Conservation (phyloP, 352 stramenopile species). For the Pythium phragmitis region DNA sequence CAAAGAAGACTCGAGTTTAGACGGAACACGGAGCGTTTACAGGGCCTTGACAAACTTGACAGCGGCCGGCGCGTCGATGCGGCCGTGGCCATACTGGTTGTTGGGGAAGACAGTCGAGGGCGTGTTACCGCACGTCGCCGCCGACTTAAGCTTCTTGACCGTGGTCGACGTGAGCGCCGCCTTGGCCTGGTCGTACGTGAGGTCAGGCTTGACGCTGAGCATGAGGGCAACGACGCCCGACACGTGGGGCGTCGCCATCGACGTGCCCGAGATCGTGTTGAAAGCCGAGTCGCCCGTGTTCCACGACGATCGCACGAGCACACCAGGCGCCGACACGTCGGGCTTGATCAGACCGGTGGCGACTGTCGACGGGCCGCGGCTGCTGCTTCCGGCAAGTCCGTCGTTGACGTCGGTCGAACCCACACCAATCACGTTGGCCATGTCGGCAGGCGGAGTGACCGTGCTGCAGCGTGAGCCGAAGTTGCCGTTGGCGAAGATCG, state of each 20-base stretch:
- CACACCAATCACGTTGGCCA: slow-evolving; percentile 27
- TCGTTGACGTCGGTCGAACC: slow-evolving; percentile 18
- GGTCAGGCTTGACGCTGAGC: slow-evolving; percentile 20
- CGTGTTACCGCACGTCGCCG: slow-evolving; percentile 27
- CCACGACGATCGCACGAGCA: slow-evolving; percentile 12
- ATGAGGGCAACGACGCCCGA: slow-evolving; percentile 28
- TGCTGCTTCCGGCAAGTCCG: background rate
- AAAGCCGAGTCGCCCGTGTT: slow-evolving; percentile 17
- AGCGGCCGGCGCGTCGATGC: slow-evolving; percentile 25
- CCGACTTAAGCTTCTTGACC: background rate
- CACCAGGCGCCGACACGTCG: slow-evolving; percentile 23
- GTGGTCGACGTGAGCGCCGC: slow-evolving; percentile 9
- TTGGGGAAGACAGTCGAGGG: slow-evolving; percentile 25
- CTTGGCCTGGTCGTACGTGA: slow-evolving; percentile 20
- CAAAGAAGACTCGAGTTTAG: no score
- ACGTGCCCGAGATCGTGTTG: slow-evolving; percentile 25
- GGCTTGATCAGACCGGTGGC: slow-evolving; percentile 25
- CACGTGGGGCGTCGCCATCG: slow-evolving; percentile 34
- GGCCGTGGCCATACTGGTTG: slow-evolving; percentile 34
- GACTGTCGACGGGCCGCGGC: slow-evolving; percentile 10
- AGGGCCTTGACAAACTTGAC: background rate
- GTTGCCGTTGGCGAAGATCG: slow-evolving; percentile 30
- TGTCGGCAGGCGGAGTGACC: slow-evolving; percentile 8
- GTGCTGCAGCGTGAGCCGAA: slow-evolving; percentile 8
- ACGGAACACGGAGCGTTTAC: background rate